Conservation (phyloP, 441 rosid species). For the Biscutella laevigata region DNA sequence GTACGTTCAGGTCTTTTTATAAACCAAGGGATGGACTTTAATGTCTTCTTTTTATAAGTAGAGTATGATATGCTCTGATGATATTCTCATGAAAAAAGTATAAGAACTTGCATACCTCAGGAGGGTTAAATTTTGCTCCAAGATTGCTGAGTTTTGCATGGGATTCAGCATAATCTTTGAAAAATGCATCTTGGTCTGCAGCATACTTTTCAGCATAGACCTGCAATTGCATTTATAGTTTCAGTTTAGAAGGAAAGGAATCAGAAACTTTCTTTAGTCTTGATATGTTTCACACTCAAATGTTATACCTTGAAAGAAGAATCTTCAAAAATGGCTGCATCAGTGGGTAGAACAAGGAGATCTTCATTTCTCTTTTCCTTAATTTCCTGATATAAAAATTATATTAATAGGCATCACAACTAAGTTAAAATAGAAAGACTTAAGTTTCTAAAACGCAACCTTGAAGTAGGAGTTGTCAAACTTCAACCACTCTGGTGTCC, state of each 20-base stretch:
- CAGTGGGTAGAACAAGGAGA: conserved; percentile 86
- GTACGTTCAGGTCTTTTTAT: too few species aligned
- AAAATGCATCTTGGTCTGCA: conserved; percentile 70
- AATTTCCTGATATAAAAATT: conserved; percentile 46
- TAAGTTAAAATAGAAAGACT: too few species aligned
- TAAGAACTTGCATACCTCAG: conserved; percentile 57
- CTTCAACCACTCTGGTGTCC: conserved; percentile 91
- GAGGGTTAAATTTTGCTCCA: conserved; percentile 87
- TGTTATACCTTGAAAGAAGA: conserved; percentile 67
- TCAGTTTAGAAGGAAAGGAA: conserved; percentile 10
- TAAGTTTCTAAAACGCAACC: conserved; percentile 36
- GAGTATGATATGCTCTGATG: not conserved
- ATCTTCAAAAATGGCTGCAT: conserved; percentile 82
- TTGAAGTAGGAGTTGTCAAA: conserved; percentile 93
- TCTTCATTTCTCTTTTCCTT: conserved; percentile 72
- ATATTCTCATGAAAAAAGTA: not conserved
- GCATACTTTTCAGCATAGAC: conserved; percentile 88
- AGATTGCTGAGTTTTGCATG: conserved; percentile 88
- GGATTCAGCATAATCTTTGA: conserved; percentile 85
- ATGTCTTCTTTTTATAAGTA: too few species aligned
- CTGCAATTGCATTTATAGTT: conserved; percentile 31
- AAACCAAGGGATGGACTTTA: not conserved
- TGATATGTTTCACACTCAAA: not conserved
- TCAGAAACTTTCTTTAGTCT: not conserved
- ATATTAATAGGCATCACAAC: not conserved